Evolutionary conservation across 148 eudicot species (phyloP).

Genomic region (Heliamphora exappendiculata): DNA sequence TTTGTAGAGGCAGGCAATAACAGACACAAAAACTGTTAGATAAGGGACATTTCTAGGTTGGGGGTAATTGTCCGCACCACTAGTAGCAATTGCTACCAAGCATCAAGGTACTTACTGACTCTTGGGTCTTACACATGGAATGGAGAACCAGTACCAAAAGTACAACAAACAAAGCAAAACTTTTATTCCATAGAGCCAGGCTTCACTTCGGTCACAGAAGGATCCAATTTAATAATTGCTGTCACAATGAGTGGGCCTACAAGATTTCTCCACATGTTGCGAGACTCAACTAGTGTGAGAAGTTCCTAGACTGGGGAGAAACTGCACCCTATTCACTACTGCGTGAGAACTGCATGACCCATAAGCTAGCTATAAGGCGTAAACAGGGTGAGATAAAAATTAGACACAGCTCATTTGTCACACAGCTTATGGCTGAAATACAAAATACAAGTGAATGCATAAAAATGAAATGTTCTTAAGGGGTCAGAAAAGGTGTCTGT

Average conservation of each 20-base stretch:
- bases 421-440: not conserved
- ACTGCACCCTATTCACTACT: not conserved
- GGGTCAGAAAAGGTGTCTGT: not conserved
- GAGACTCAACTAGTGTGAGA: too few relatives aligned
- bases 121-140: not conserved
- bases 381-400: not conserved
- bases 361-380: not conserved
- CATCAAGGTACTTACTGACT: not conserved
- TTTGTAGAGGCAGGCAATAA: not conserved
- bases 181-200: too few relatives aligned
- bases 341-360: not conserved
- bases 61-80: not conserved
- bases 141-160: not conserved
- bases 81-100: not conserved
- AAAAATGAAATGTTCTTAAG: not conserved
- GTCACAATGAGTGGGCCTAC: too few relatives aligned
- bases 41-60: not conserved
- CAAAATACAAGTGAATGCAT: not conserved
- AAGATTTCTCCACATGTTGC: too few relatives aligned
- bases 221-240: too few relatives aligned
- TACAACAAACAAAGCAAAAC: not conserved
- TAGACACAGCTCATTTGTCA: not conserved
- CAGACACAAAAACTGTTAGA: not conserved
- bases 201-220: too few relatives aligned
- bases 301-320: too few relatives aligned